Base-by-base conservation (phyloP, 2,329 filamentous ascomycete species). In the Cercospora citrullina region DNA sequence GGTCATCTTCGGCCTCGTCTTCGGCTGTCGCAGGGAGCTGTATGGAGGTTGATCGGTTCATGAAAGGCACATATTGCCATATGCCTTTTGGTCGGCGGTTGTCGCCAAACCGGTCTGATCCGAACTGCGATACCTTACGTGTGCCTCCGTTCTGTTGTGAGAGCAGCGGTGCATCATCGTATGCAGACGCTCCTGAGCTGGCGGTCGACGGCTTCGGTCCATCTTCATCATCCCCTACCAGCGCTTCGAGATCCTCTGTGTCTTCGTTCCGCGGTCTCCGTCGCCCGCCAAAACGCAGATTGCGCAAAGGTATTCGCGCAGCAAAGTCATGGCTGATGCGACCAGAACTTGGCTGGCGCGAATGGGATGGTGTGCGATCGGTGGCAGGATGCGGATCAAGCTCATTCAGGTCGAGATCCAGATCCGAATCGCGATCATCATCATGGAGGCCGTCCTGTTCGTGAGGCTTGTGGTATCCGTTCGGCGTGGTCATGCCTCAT, bases 91-190 rank as follows among this genome's bases (percentile, higher is more conserved):
- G 26, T 55, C 63, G 65, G 21, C 66, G 63, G 36, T 53, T 42
- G 58, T 63, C 58, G 61, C 67, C 75, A 69, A 65, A 60, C 14
- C 58, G 18, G 63, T 73, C 63, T 23, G 68, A 18, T 8, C 33
- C 66, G 26, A 64, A 45, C 30, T 71, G 66, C 23, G 70, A 69
- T 48, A 63, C n/a, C 48, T 67, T 63, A n/a, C 67, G 66, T 7
- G 57, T 57, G 36, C 62, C 63, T 42, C 67, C 69, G 30, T 72
- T 70, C 23, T 68, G 23, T 18, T 68, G 64, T 14, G 67, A 62
- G 21, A 96, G 82, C 33, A 96, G 84, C n/a, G 92, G 91, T 39
- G 87, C 88, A 80, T 94, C 89, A 71, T 94, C 92, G 59, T 89
- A 87, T 84, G 86, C 70, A 83, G 63, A 69, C 62, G 68, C 36